Evolutionary conservation across 768 basidiomycete genomes (phyloP).

Genomic region (Termitomyces eurrhizus): DNA sequence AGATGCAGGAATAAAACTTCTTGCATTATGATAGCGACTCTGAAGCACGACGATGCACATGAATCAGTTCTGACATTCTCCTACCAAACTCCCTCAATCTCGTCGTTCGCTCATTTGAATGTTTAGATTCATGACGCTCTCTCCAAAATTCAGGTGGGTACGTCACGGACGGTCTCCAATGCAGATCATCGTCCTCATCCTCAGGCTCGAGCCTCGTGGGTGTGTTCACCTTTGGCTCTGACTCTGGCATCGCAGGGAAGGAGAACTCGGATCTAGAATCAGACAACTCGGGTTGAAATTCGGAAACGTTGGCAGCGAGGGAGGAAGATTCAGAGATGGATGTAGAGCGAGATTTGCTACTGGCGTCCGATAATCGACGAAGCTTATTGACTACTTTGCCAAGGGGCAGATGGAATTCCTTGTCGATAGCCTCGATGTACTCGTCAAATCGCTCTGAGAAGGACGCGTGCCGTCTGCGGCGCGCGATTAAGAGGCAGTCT

Average conservation of each 20-base stretch:
- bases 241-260: neutral
- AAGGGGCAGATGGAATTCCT: constrained; percentile 4
- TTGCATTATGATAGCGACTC: neutral
- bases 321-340: neutral
- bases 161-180: neutral
- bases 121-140: neutral
- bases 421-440: constrained; percentile 5
- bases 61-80: neutral
- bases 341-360: neutral
- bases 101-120: neutral
- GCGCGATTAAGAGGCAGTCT: neutral
- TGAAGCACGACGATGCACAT: neutral
- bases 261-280: neutral
- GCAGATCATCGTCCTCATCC: neutral
- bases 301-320: too few species aligned
- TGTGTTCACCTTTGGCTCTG: neutral
- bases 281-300: neutral
- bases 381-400: neutral
- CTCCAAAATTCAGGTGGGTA: constrained; percentile 13
- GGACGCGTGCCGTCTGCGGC: neutral
- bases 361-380: neutral
- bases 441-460: constrained; percentile 7
- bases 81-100: neutral
- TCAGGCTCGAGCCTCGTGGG: neutral
- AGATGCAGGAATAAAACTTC: neutral